Conservation (phyloP, 208 protist species). For the Wallacemonas sp. region DNA sequence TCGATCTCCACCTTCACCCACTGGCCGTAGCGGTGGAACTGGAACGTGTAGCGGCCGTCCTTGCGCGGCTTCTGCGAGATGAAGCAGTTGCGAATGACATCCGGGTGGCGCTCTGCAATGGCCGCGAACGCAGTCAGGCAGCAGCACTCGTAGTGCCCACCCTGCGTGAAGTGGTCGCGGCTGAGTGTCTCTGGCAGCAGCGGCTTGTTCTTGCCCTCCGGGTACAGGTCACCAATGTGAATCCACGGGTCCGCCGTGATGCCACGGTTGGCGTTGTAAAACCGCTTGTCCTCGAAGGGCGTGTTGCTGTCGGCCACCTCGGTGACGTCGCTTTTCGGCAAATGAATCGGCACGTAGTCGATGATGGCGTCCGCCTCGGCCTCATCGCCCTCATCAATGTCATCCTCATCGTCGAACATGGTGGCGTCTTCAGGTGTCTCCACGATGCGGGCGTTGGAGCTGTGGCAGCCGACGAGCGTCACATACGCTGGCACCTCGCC, state of each 20-base stretch:
- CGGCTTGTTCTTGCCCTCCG: conserved; percentile 51
- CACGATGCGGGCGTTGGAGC: conserved; percentile 59
- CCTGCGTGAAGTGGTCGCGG: conserved; percentile 57
- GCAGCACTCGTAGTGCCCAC: conserved; percentile 63
- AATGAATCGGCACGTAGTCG: conserved; percentile 53
- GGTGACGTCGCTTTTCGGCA: conserved; percentile 25
- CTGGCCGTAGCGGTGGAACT: conserved; percentile 68
- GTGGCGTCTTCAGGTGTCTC: conserved; percentile 59
- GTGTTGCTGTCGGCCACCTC: conserved; percentile 47
- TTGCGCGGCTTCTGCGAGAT: conserved; percentile 49
- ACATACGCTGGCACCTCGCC: conserved; percentile 53
- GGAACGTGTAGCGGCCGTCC: conserved; percentile 63
- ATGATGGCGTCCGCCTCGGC: conserved; percentile 28
- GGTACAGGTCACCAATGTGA: conserved; percentile 74
- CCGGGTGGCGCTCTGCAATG: conserved; percentile 44
- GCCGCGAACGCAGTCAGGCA: conserved; percentile 52
- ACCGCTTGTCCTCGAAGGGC: conserved; percentile 55
- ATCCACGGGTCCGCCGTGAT: conserved; percentile 52
- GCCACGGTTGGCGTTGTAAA: conserved; percentile 48
- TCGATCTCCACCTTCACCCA: conserved; percentile 64
- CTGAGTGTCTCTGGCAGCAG: conserved; percentile 50
- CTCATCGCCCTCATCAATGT: conserved; percentile 71
- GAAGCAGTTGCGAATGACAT: conserved; percentile 59
- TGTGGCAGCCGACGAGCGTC: conserved; percentile 39
- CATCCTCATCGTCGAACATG: conserved; percentile 77